Percentiles rank a stretch among this genome's conserved stretches.
These are phyloP conservation scores for Arthrobotrys conoides DNA, from an alignment of 2,329 filamentous ascomycete species.

Conservation along the genomic window DNA sequence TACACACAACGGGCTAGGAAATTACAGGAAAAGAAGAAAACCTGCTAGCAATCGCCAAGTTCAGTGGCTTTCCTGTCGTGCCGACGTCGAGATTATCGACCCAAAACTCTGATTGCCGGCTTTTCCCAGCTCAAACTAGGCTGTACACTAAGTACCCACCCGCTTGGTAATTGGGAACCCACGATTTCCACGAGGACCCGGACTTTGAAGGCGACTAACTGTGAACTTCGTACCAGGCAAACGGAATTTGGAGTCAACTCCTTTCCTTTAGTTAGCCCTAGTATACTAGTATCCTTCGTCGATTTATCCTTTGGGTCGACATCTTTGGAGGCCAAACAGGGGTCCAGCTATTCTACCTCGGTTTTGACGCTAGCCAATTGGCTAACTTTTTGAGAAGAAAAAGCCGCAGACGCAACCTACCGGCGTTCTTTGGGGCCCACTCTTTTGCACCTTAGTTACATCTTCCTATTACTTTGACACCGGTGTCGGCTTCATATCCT, in stretches of 20 bases:
- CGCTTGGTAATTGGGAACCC: constrained; percentile 50
- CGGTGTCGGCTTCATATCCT: not conserved
- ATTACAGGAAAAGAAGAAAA: not conserved
- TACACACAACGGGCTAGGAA: not conserved
- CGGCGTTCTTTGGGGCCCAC: not conserved
- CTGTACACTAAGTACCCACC: constrained; percentile 34
- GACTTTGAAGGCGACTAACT: not conserved
- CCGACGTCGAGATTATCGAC: constrained; percentile 2
- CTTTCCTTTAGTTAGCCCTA: not conserved
- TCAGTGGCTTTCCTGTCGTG: constrained; percentile 14
- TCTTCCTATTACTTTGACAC: constrained; percentile 2
- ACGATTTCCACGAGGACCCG: constrained; percentile 13
- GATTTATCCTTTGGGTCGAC: not conserved
- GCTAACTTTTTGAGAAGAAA: constrained; percentile 4
- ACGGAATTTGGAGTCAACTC: not conserved
- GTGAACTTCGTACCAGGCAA: constrained; percentile 1
- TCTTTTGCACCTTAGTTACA: constrained; percentile 4
- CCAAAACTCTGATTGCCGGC: constrained; percentile 11
- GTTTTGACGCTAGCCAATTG: constrained; percentile 10
- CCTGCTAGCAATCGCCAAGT: constrained; percentile 12
- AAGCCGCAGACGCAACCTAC: constrained; percentile 38
- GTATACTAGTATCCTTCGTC: too few relatives aligned
- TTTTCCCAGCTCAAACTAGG: constrained; percentile 16
- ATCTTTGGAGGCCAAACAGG: not conserved
- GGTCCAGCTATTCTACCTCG: constrained; percentile 1